These are phyloP conservation scores for Coprinopsis sp. DNA, from an alignment of 768 basidiomycete species.

Conservation along the genomic window DNA sequence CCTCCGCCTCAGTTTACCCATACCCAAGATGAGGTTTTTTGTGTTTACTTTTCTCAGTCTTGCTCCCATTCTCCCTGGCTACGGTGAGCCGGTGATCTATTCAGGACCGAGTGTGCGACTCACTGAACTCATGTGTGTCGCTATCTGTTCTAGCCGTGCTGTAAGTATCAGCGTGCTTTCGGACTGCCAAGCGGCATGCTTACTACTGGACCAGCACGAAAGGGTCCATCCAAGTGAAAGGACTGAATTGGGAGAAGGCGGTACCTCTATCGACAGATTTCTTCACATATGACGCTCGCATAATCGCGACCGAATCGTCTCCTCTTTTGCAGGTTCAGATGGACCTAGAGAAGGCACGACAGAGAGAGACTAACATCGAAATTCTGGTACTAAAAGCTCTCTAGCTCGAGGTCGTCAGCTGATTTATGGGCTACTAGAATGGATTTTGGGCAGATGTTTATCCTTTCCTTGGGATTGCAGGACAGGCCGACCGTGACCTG, in stretches of 20 bases:
- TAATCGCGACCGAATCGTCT: neutral
- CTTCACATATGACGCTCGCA: neutral
- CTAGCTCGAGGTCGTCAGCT: neutral
- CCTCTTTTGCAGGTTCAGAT: neutral
- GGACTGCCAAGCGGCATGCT: neutral
- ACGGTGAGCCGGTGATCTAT: no score
- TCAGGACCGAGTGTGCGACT: neutral
- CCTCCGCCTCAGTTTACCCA: no score
- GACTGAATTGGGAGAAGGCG: neutral
- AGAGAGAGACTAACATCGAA: neutral
- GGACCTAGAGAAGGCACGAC: slow-evolving; percentile 2
- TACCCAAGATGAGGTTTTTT: no score
- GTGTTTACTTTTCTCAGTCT: no score
- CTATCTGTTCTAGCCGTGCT: neutral
- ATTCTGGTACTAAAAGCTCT: neutral
- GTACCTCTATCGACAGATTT: neutral
- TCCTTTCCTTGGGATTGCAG: neutral
- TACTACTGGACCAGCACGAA: neutral
- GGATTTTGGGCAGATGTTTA: slow-evolving; percentile 2
- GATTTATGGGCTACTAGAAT: neutral
- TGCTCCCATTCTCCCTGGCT: no score
- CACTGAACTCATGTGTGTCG: neutral
- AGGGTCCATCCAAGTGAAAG: slow-evolving; percentile 1
- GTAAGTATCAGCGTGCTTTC: neutral
- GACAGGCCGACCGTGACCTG: neutral